Evolutionary conservation across 352 stramenopile species (phyloP), one percentile per base, ranked within the genome.

Genomic region (Phytophthora constricta): DNA sequence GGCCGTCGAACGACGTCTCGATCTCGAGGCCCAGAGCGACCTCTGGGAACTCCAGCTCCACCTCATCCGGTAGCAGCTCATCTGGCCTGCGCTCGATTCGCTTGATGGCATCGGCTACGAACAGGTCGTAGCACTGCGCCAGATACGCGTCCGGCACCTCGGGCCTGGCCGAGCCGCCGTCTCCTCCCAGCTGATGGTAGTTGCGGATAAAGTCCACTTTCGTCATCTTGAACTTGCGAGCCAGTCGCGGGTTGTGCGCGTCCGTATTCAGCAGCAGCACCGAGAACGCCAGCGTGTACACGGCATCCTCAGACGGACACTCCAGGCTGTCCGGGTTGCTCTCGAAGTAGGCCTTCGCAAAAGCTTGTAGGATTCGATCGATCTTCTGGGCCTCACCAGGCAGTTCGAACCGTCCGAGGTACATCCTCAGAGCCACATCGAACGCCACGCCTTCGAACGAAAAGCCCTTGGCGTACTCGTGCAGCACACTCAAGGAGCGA

Each of bases 341-440:
- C 1, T 47, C 28, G 52, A 83, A 89, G 47, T 87, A 95, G 7
- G 86, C 76, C 26, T 79, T 86, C 19, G 84, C 83, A 34, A 95
- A 93, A 7, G 86, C 86, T 46, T 95, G 81, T 3, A 95, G 69
- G 57, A 95, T 89, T n/a, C 86, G 81, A 69, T 95, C 86, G 46
- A 95, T 95, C 61, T 95, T 93, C 68, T 95, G 86, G 28, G 86
- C 86, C 68, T 95, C 86, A 46, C 79, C 74, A 4, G 84, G 84
- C 47, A 93, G 61, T 52, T 84, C 74, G 51, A 95, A 93, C 33
- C 82, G 79, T 31, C 81, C 78, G 3, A 95, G 75, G 49, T 84
- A 95, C n/a, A 92, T 74, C 13, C 86, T 82, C 27, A 95, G 68
- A 20, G 81, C 70, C 4, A 95, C 71, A 37, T 95, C 86, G 20